phyloP scores from a whole-genome alignment of 2,329 filamentous ascomycete genomes.

The Alternaria solani region DNA sequence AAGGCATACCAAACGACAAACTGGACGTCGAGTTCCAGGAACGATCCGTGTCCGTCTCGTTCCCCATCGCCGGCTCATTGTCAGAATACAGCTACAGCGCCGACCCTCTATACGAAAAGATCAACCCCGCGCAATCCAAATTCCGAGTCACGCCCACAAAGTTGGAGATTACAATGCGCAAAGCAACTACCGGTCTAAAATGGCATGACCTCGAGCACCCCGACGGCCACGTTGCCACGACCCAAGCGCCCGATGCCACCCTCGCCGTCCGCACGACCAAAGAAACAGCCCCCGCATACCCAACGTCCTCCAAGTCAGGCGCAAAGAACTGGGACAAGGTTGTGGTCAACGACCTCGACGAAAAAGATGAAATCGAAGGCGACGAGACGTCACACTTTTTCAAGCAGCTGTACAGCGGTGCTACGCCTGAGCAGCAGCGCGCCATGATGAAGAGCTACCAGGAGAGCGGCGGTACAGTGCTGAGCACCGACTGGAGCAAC shows the following conservation, averaged over 20 bases:
- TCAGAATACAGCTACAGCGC: conserved; percentile 69
- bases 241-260: conserved; percentile 24
- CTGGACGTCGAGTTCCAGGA: conserved; percentile 62
- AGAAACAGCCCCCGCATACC: conserved; percentile 68
- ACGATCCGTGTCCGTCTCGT: conserved; percentile 63
- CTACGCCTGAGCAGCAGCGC: conserved; percentile 79
- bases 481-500: conserved; percentile 92
- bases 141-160: conserved; percentile 77
- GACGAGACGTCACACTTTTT: conserved; percentile 84
- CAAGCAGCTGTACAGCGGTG: conserved; percentile 82
- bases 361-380: conserved; percentile 63
- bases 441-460: conserved; percentile 98
- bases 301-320: conserved; percentile 83
- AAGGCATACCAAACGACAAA: conserved; percentile 67
- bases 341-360: conserved; percentile 59
- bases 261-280: conserved; percentile 28
- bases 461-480: conserved; percentile 90
- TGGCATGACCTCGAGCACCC: conserved; percentile 68
- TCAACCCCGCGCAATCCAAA: conserved; percentile 69
- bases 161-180: conserved; percentile 77
- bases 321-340: conserved; percentile 94
- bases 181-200: conserved; percentile 70
- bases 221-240: conserved; percentile 21
- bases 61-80: conserved; percentile 60
- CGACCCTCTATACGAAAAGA: conserved; percentile 70